A percentile compares a stretch with the other conserved stretches of the same genome.
phyloP scores from a whole-genome alignment of 108 stramenopile genomes.

The Cyclotella baltica region DNA sequence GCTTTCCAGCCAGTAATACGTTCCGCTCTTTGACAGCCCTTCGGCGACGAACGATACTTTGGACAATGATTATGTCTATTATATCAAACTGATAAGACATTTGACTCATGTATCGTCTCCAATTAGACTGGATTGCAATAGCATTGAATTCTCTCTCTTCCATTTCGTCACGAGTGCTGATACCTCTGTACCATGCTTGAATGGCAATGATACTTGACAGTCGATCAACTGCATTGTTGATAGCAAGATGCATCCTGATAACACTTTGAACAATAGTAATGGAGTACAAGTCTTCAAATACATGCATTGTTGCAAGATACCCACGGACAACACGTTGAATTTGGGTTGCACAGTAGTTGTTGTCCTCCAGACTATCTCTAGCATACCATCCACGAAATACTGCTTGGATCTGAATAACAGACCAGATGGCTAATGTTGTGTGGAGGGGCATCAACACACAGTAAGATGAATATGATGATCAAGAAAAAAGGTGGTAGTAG shows the following conservation, averaged over 20 bases:
- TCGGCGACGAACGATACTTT: conserved; percentile 67
- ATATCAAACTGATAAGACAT: conserved; percentile 60
- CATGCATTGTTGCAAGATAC: conserved; percentile 64
- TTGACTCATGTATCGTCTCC: conserved; percentile 60
- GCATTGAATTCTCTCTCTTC: conserved; percentile 47
- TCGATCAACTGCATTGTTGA: conserved; percentile 46
- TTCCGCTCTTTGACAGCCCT: conserved; percentile 37
- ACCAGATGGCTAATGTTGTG: conserved; percentile 34
- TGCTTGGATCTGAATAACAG: conserved; percentile 70
- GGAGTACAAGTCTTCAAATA: conserved; percentile 72
- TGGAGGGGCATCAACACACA: not conserved
- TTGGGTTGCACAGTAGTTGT: conserved; percentile 62
- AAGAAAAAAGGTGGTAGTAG: not conserved
- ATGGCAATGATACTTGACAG: conserved; percentile 55
- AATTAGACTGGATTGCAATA: conserved; percentile 61
- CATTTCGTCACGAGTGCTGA: conserved; percentile 39
- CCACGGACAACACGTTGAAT: conserved; percentile 80
- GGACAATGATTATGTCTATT: conserved; percentile 74
- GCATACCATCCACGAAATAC: conserved; percentile 72
- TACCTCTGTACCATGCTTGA: conserved; percentile 60
- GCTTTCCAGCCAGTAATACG: not conserved
- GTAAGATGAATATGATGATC: not conserved
- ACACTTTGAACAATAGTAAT: conserved; percentile 69
- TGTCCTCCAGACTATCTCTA: conserved; percentile 62
- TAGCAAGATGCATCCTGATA: conserved; percentile 56